Evolutionary conservation across 139 green algal genomes (phyloP).

Genomic region (Diplosphaera chodatii): DNA sequence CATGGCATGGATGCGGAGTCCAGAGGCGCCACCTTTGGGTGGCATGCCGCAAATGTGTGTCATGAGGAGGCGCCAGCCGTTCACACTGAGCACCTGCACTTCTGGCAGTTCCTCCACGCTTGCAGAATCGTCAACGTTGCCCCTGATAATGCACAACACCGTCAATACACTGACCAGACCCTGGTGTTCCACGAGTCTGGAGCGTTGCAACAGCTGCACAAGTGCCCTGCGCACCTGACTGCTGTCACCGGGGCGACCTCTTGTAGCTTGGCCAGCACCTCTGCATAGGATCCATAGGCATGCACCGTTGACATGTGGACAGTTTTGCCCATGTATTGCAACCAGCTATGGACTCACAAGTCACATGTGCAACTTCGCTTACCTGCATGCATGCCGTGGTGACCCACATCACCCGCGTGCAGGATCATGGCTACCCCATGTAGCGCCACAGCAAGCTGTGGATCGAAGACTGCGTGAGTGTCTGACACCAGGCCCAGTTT

Average conservation of each 20-base stretch:
- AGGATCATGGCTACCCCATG: constrained; percentile 2
- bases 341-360: too few species aligned
- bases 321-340: too few species aligned
- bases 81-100: constrained; percentile 7
- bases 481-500: constrained; percentile 11
- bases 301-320: too few species aligned
- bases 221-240: not conserved
- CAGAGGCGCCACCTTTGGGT: constrained; percentile 20
- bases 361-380: too few species aligned
- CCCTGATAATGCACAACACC: not conserved
- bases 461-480: constrained; percentile 15
- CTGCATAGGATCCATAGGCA: too few species aligned
- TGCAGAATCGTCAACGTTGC: constrained; percentile 27
- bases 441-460: not conserved
- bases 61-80: constrained; percentile 28
- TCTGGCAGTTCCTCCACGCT: constrained; percentile 1
- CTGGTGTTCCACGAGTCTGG: too few species aligned
- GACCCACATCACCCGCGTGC: constrained; percentile 35
- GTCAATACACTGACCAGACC: too few species aligned
- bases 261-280: constrained; percentile 10
- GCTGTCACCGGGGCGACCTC: not conserved
- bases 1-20: too few species aligned
- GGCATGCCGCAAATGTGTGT: constrained; percentile 22
- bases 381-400: constrained; percentile 24
- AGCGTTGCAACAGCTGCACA: too few species aligned